Percentiles rank a stretch among this genome's conserved stretches.
Evolutionary conservation across 495 filamentous ascomycete species (phyloP).

Genomic region (Xylaria scruposa): DNA sequence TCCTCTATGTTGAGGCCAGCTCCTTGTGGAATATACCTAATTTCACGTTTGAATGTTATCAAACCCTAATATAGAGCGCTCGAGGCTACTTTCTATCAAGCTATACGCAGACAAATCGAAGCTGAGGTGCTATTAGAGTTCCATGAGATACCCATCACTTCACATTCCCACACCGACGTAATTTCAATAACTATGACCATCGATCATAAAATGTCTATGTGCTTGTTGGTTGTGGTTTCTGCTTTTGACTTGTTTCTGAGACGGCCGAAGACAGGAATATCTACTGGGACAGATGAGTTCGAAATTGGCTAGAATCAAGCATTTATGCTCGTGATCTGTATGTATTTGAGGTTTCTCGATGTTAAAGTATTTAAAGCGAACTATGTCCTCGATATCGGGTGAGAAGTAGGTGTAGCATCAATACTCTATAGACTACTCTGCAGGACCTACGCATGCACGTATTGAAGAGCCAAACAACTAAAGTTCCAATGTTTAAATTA

Average conservation of each 20-base stretch:
- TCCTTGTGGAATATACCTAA: background rate
- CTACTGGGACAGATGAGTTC: background rate
- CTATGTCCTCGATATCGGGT: background rate
- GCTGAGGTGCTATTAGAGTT: background rate
- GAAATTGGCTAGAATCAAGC: background rate
- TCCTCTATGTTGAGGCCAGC: background rate
- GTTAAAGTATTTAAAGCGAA: background rate
- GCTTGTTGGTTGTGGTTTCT: background rate
- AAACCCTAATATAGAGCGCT: background rate
- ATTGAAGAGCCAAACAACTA: background rate
- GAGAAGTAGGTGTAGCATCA: background rate
- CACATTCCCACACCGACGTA: background rate
- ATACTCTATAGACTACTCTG: background rate
- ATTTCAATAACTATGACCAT: background rate
- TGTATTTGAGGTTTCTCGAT: background rate
- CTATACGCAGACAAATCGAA: background rate
- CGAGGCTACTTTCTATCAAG: background rate
- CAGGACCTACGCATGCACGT: background rate
- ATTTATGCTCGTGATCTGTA: background rate
- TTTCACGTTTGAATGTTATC: background rate
- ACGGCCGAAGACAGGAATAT: background rate
- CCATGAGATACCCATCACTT: background rate
- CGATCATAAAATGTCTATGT: background rate
- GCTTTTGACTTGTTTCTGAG: background rate
- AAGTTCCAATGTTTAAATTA: background rate